Conservation (phyloP, 2,329 filamentous ascomycete genomes). For the Pseudonectria foliicola region DNA sequence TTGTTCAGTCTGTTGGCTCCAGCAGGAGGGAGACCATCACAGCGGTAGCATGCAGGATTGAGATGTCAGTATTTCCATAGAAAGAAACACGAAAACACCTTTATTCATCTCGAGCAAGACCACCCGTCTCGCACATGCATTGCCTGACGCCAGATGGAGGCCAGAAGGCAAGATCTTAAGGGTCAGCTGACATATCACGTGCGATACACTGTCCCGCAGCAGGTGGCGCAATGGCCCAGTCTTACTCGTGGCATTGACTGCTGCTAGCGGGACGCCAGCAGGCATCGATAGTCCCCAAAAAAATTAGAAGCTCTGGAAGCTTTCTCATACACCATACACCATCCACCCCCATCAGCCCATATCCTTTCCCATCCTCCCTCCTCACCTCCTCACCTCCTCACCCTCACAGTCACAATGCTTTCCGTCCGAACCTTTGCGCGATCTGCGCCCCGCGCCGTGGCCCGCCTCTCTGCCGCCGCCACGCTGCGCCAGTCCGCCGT, state of each 20-base stretch:
- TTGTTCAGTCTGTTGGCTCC: too few species aligned
- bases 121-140: too few species aligned
- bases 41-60: too few species aligned
- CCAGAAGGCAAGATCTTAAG: too few species aligned
- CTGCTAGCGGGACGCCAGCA: conserved; percentile 2
- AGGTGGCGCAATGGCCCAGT: too few species aligned
- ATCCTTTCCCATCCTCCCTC: conserved; percentile 8
- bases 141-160: too few species aligned
- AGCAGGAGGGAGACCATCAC: too few species aligned
- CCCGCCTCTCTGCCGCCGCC: conserved; percentile 47
- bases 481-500: conserved; percentile 42
- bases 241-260: background rate
- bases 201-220: background rate
- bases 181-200: conserved; percentile 1
- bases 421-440: conserved; percentile 60
- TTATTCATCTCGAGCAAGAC: too few species aligned
- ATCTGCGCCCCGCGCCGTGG: conserved; percentile 57
- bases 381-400: conserved; percentile 1
- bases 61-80: too few species aligned
- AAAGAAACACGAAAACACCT: too few species aligned
- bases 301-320: conserved; percentile 17
- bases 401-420: conserved; percentile 49
- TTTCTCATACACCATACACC: conserved; percentile 7
- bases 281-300: conserved; percentile 12
- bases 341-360: conserved; percentile 9